Evolutionary conservation across 2,329 filamentous ascomycete species (phyloP), one percentile per base, ranked within the genome.

Genomic region (Ophiostoma tasmaniense): DNA sequence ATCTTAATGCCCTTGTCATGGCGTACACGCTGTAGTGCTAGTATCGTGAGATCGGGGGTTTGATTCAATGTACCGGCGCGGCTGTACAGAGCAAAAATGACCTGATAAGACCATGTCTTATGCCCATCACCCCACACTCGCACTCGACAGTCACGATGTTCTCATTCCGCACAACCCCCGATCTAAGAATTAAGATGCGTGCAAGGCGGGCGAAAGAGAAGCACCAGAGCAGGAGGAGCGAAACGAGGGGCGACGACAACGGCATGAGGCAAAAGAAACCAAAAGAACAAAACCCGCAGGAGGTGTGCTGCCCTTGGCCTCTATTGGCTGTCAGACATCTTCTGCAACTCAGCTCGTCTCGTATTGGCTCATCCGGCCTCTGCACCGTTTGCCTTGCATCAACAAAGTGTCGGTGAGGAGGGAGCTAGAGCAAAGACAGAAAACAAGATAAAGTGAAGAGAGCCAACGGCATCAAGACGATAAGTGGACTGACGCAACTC

Each of bases 331-430:
- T 4, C 14, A 61, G 5, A 61, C 25, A 30, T 66, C 61, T 33
- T 37, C 30, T 50, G 33, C 39, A 13, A 3, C n/a, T 25, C 37
- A 52, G 30, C 42, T 50, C 66, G 52, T 62, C 66, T 35, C 64
- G 64, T 70, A 50, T 64, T 70, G 45, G 66, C 10, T 30, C n/a
- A 14, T 17, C 22, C 11, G n/a, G 35, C 28, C 45, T 30, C 14
- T 39, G 22, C 10, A 52, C 28, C n/a, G 5, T 22, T 62, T 64
- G 62, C 33, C 61, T 59, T 66, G 35, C 30, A 50, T 65, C 11
- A 37, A 39, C 64, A 30, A 65, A 50, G 22, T 52, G 66, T 66
- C 64, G 64, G 64, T 66, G 64, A 66, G 64, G 61, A 64, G 30
- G 30, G 22, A 64, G 61, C 33, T 64, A 64, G 61, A 37, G 33